These are phyloP conservation scores for Leishmania guyanensis DNA, from an alignment of 208 protist genomes.

Conservation along the genomic window DNA sequence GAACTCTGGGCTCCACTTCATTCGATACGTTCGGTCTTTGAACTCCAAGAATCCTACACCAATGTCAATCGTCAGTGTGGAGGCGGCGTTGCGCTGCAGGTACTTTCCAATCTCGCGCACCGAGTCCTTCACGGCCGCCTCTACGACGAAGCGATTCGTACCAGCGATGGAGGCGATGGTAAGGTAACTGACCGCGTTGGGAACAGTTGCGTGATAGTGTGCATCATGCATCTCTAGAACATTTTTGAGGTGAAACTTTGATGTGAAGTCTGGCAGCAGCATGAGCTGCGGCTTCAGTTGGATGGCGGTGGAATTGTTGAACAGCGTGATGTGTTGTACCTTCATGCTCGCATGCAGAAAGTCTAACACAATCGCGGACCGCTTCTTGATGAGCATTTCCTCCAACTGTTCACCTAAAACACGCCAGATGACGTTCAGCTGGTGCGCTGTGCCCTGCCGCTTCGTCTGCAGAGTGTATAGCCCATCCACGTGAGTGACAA, in stretches of 20 bases:
- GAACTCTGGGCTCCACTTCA: conserved; percentile 74
- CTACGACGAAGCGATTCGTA: conserved; percentile 65
- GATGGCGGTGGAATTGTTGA: conserved; percentile 37
- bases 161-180: conserved; percentile 45
- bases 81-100: conserved; percentile 54
- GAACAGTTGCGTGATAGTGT: conserved; percentile 81
- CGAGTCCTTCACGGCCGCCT: conserved; percentile 79
- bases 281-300: conserved; percentile 86
- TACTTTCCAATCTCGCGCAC: conserved; percentile 88
- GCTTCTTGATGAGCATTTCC: conserved; percentile 63
- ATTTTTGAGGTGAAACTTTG: conserved; percentile 82
- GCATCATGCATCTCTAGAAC: conserved; percentile 74
- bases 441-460: conserved; percentile 44
- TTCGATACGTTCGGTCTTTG: conserved; percentile 63
- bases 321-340: conserved; percentile 58
- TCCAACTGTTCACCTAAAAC: conserved; percentile 57
- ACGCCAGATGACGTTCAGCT: conserved; percentile 78
- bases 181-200: conserved; percentile 47
- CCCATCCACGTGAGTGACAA: conserved; percentile 51
- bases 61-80: conserved; percentile 76
- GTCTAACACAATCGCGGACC: conserved; percentile 66
- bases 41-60: conserved; percentile 75
- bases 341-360: conserved; percentile 88
- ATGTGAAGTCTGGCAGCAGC: conserved; percentile 79
- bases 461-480: conserved; percentile 72